Base-by-base conservation (phyloP, 495 filamentous ascomycete genomes). In the Podospora didyma region DNA sequence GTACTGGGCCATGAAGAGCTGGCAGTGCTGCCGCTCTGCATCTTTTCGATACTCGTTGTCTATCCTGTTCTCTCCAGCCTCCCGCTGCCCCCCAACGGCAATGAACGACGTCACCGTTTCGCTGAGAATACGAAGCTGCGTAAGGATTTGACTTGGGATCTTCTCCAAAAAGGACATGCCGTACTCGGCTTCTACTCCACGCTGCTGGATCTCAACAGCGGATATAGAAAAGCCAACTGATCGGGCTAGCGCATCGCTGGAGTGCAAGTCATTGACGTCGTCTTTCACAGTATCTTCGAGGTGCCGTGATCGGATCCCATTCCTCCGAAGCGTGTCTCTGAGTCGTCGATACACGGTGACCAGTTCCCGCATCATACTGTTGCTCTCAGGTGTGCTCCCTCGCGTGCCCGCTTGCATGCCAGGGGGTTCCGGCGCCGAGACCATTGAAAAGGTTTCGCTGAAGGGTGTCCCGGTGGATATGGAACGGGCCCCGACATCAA, bases 151-250 rank as follows among this genome's bases (percentile, higher is more conserved):
- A 39, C 89, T 82, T 1, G 93, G 85, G 24, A 97, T 88, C 62
- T 86, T 91, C 57, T 92, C 88, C n/a, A 97, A 65, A 31, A 97
- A 73, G 0, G 87, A 92, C 62, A 79, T 77, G 19, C 88, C 89
- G 34, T 84, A 82, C 41, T 90, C 84, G 3, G 88, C 86, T 54
- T 89, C 87, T 2, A 91, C 75, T 14, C 95, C 94, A 51, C 94
- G 88, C 65, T 96, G 93, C 45, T 90, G 84, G 54, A 99, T 97
- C 69, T 99, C 94, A 6, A 88, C 84, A 0, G 90, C 85, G 2
- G 93, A 84, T 49, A 99, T 92, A n/a, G 93, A 91, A 70, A 81
- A 90, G 0, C 91, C 94, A 17, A 97, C 84, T 42, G 85, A 81
- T 47, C 77, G 78, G 34, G 89, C 86, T 42, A 97, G 66, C 0